Evolutionary conservation across 148 eudicot species (phyloP).

Genomic region (Arctostaphylos glauca): DNA sequence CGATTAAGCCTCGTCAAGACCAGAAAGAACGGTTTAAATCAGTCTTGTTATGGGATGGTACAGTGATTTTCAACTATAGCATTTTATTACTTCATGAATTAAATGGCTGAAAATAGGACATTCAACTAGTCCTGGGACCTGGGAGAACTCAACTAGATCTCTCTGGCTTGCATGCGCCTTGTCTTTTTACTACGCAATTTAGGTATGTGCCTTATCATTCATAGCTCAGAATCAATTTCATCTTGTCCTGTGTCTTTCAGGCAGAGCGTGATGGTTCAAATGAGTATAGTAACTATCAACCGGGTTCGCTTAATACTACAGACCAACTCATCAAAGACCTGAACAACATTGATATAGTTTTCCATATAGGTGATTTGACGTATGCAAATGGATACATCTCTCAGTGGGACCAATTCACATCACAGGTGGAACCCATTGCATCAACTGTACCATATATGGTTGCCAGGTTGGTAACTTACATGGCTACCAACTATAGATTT

Average conservation of each 20-base stretch:
- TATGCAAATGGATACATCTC: slow-evolving; percentile 88
- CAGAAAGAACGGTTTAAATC: not conserved
- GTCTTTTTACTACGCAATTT: not conserved
- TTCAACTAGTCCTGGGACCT: not conserved
- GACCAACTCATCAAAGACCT: slow-evolving; percentile 70
- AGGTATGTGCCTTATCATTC: not conserved
- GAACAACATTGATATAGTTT: slow-evolving; percentile 67
- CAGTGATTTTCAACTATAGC: not conserved
- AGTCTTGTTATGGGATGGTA: not conserved
- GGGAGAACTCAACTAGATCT: not conserved
- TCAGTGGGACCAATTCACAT: slow-evolving; percentile 93
- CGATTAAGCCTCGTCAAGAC: not conserved
- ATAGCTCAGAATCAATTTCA: not conserved
- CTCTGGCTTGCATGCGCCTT: not conserved
- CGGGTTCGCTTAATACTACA: slow-evolving; percentile 79
- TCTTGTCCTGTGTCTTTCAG: slow-evolving; percentile 25
- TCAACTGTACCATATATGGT: slow-evolving; percentile 82
- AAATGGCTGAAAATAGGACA: not conserved
- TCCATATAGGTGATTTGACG: slow-evolving; percentile 75
- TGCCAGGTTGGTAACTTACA: slow-evolving; percentile 51
- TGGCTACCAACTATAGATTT: not conserved
- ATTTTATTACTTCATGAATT: not conserved
- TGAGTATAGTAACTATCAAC: slow-evolving; percentile 76
- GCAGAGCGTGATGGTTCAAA: slow-evolving; percentile 73
- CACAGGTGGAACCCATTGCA: slow-evolving; percentile 83